A percentile compares a stretch with the other conserved stretches of the same genome.
These are phyloP conservation scores for Fusarium lateritium DNA, from an alignment of 2,329 filamentous ascomycete species.

Conservation along the genomic window DNA sequence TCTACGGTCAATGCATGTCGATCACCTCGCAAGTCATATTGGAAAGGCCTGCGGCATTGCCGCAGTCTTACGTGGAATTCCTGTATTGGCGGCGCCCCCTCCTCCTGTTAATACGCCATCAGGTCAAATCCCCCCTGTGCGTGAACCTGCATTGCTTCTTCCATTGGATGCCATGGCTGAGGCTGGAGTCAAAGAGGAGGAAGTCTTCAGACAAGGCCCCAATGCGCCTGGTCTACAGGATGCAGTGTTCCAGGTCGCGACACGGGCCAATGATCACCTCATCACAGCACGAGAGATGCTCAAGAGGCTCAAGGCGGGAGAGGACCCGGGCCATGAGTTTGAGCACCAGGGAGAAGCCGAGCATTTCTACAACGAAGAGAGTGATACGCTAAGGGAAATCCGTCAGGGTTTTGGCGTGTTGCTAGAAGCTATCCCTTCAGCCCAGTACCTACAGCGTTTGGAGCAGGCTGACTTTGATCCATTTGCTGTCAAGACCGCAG, in stretches of 20 bases:
- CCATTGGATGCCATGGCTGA: constrained; percentile 93
- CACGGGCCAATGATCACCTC: constrained; percentile 93
- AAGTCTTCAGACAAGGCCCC: constrained; percentile 85
- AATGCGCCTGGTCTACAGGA: constrained; percentile 87
- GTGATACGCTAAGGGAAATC: constrained; percentile 58
- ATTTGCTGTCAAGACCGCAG: constrained; percentile 74
- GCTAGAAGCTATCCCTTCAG: constrained; percentile 83
- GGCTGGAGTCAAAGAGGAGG: constrained; percentile 85
- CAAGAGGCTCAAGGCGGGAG: constrained; percentile 80
- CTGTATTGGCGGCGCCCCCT: constrained; percentile 84
- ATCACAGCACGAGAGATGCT: constrained; percentile 96
- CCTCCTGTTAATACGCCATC: constrained; percentile 62
- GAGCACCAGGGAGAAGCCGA: constrained; percentile 88
- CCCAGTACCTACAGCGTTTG: constrained; percentile 82
- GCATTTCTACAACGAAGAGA: constrained; percentile 63
- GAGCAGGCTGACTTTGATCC: constrained; percentile 88
- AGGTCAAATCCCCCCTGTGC: constrained; percentile 57
- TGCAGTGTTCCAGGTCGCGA: constrained; percentile 92
- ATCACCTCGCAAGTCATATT: constrained; percentile 94
- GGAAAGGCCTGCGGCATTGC: constrained; percentile 94
- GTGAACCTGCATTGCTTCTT: constrained; percentile 75
- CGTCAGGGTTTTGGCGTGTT: constrained; percentile 82
- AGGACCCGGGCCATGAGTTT: constrained; percentile 86
- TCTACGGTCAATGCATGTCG: constrained; percentile 84
- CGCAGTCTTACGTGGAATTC: constrained; percentile 88